Evolutionary conservation across 805 yeast genomes (phyloP).

Genomic region (Martiniozyma abietophila): DNA sequence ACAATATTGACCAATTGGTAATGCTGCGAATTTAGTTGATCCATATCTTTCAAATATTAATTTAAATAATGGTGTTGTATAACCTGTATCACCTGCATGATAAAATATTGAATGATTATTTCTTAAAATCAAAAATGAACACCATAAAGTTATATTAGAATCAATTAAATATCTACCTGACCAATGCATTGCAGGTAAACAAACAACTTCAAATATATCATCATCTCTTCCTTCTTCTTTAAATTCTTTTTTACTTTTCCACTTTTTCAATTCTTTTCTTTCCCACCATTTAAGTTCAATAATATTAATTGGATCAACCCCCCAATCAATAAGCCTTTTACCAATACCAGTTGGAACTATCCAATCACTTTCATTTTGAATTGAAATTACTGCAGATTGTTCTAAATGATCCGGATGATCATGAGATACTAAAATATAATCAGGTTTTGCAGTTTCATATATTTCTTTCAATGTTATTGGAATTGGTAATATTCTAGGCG

Average conservation of each 20-base stretch:
- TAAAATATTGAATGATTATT: slow-evolving; percentile 65
- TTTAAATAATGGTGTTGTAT: slow-evolving; percentile 60
- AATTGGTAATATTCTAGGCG: slow-evolving; percentile 70
- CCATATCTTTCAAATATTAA: slow-evolving; percentile 61
- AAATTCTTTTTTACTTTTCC: too few relatives aligned
- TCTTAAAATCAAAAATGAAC: slow-evolving; percentile 65
- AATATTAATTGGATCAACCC: slow-evolving; percentile 40
- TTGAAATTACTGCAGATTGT: slow-evolving; percentile 39
- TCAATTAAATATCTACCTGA: slow-evolving; percentile 79
- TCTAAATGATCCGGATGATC: slow-evolving; percentile 96
- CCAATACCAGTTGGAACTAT: slow-evolving; percentile 79
- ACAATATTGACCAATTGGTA: slow-evolving; percentile 93
- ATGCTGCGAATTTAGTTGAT: slow-evolving; percentile 53
- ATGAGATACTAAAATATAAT: slow-evolving; percentile 76
- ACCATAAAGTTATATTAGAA: slow-evolving; percentile 79
- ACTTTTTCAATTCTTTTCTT: slow-evolving; percentile 28
- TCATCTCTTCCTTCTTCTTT: slow-evolving; percentile 15
- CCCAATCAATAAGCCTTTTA: slow-evolving; percentile 45
- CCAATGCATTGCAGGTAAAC: slow-evolving; percentile 97
- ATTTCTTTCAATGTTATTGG: slow-evolving; percentile 60
- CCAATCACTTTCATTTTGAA: slow-evolving; percentile 68
- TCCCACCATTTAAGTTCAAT: slow-evolving; percentile 96
- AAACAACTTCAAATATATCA: slow-evolving; percentile 66
- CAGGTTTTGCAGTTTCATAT: slow-evolving; percentile 39
- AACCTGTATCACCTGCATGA: slow-evolving; percentile 96